Evolutionary conservation across 2,329 filamentous ascomycete genomes (phyloP), one percentile per base, ranked within the genome.

Genomic region (Penicillium sp.): DNA sequence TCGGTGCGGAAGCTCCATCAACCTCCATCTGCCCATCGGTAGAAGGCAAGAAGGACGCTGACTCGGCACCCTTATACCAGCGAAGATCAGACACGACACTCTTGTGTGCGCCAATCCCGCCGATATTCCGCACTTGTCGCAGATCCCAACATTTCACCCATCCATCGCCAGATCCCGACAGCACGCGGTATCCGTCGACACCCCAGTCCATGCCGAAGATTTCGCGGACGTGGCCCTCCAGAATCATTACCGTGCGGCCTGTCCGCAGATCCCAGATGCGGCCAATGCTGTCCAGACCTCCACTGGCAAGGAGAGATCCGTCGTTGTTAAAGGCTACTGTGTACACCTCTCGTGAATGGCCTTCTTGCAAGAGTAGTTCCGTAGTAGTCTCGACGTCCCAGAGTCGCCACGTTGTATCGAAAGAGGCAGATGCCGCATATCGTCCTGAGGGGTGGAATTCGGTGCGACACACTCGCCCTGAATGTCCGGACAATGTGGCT

Each of bases 121-220:
- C 94, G 0, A 87, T 89, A 65, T 89, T 89, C 70, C 91, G 87
- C 53, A 98, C 93, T 71, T 95, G 94, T 50, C 95, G 88, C 56
- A 99, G 85, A 74, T 99, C 95, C 95, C 95, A 99, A 79, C 94
- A 97, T 78, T 97, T 98, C 72, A 97, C 89, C 86, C 95, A 98
- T 19, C 94, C 94, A 74, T 99, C 95, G 2, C 89, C 92, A 15
- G 93, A 96, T 1, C 93, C 93, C 0, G 93, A 93, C n/a, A 98
- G 82, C 9, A 98, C 87, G n/a, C 95, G 88, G 76, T 97, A 89
- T 6, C 94, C 93, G 74, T 99, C 95, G 0, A 89, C 85, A 61
- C 91, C 89, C 95, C 96, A 99, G 76, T 97, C 93, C 6, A 98
- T 82, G 0, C 89, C 93, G 72, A 96, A 93, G 58, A 99, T 97